Evolutionary conservation across 331 rosid genomes (phyloP), one percentile per base, ranked within the genome.

Genomic region (Rosa hybrid): DNA sequence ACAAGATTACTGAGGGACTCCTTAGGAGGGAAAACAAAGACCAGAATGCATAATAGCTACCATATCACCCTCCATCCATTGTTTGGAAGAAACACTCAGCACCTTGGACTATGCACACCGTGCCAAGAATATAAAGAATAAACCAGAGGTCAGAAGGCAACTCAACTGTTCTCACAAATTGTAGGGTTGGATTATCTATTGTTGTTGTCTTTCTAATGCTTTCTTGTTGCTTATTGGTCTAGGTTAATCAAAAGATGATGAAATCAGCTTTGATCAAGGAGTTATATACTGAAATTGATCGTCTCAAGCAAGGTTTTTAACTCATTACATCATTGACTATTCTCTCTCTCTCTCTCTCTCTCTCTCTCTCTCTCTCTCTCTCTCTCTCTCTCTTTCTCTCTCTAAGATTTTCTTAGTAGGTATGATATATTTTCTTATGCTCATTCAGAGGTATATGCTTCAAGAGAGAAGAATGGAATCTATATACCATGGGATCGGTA

Each of bases 241-340:
- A 96, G 99, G 77, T 96, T 78, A 96, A 96, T 82, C 99, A 96
- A 87, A 96, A 96, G 88, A 93, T 96, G 99, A 93, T 96, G 99
- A 96, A 96, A 84, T 93, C 99, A 85, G 98, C 99, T 49, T 64
- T 96, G 91, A 96, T 96, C 57, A 96, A 93, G 87, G 99, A 96
- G 83, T 89, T 96, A 86, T 96, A 96, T 87, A 85, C 97, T 81
- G 99, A 96, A 85, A 96, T 96, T 79, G 99, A 96, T 87, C 88
- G 95, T 76, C 94, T 96, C 68, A 96, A 96, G 90, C 99, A 96
- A 96, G 99, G 99, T 96, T 79, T 30, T 77, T 77, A 50, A 60
- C 78, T 59, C 68, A 72, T 78, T 48, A 73, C 64, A 72, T 39
- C 62, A 38, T 79, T 56, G 49, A 21, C 59, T 63, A 50, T 77